Evolutionary conservation across 176 grass and related monocot genomes (phyloP).

Genomic region (Raddia distichophylla): DNA sequence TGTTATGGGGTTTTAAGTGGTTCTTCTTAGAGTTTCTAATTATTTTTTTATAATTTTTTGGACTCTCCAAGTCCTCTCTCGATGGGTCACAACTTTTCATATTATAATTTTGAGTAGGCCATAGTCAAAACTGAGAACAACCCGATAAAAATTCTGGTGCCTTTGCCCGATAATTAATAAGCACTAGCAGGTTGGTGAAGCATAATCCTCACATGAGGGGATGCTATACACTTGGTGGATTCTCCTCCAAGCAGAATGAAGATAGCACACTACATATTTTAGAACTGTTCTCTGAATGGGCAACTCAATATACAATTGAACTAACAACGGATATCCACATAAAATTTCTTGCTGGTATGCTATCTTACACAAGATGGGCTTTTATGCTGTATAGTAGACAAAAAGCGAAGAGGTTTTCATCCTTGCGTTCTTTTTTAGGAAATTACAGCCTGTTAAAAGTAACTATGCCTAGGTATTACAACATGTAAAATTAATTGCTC

Average conservation of each 20-base stretch:
- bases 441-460: background rate
- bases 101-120: no score
- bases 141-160: no score
- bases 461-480: background rate
- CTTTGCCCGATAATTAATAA: no score
- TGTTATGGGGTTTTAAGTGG: no score
- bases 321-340: background rate
- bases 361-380: background rate
- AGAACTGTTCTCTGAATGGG: background rate
- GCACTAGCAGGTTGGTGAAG: no score
- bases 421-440: background rate
- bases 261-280: background rate
- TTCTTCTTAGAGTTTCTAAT: no score
- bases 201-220: no score
- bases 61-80: no score
- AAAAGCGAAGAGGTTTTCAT: background rate
- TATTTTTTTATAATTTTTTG: no score
- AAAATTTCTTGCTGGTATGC: background rate
- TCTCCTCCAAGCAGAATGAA: no score
- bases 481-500: background rate
- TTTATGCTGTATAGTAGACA: background rate
- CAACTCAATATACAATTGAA: constrained; percentile 12
- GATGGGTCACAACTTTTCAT: no score
- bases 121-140: constrained; percentile 18
- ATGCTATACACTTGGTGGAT: no score